Conservation (phyloP, 306 rosid genomes). For the Betula pendula region DNA sequence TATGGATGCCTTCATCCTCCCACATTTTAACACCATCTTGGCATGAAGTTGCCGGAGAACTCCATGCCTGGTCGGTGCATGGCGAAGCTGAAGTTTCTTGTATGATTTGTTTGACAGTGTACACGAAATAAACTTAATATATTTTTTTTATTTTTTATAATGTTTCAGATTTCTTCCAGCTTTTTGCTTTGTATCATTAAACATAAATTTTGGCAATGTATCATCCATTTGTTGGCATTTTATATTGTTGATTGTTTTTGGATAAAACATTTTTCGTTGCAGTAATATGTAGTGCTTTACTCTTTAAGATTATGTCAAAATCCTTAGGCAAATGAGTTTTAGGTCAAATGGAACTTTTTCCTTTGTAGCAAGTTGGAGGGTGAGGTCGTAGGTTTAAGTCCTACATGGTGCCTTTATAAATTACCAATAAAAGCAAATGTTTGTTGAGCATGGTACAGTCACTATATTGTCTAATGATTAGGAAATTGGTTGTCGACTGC, state of each 20-base stretch:
- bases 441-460: too few species aligned
- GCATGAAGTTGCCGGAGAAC: not conserved
- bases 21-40: not conserved
- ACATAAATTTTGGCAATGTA: constrained; percentile 22
- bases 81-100: not conserved
- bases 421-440: too few species aligned
- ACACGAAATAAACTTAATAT: not conserved
- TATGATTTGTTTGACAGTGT: constrained; percentile 5
- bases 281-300: not conserved
- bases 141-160: not conserved
- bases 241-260: not conserved
- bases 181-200: not conserved
- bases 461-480: too few species aligned
- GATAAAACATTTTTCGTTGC: not conserved
- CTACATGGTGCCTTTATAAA: too few species aligned
- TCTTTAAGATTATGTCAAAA: not conserved
- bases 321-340: too few species aligned
- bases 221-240: not conserved
- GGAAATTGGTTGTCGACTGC: too few species aligned
- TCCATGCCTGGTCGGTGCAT: not conserved
- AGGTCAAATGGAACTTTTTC: too few species aligned
- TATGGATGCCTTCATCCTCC: not conserved
- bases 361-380: too few species aligned
- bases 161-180: constrained; percentile 1
- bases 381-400: too few species aligned